These are phyloP conservation scores for Picea sitchensis DNA, from an alignment of 75 land plant species.

Conservation along the genomic window DNA sequence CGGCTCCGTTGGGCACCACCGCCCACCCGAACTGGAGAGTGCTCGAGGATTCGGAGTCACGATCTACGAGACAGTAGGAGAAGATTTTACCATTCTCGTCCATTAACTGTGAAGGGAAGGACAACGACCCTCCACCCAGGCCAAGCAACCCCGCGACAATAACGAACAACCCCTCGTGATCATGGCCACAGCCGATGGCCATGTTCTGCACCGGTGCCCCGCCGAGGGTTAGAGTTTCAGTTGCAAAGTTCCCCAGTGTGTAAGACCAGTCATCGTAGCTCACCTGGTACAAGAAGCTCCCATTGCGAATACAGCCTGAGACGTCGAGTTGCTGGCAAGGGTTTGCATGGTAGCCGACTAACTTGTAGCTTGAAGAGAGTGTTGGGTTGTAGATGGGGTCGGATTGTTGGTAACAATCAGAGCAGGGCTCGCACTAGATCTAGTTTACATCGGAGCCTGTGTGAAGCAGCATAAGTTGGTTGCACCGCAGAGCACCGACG, in stretches of 20 bases:
- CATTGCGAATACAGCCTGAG: conserved; percentile 36
- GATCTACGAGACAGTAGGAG: conserved; percentile 42
- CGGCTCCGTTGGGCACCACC: conserved; percentile 19
- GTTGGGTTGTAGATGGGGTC: conserved; percentile 58
- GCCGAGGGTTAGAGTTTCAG: conserved; percentile 41
- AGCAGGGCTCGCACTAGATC: conserved; percentile 72
- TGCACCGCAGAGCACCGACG: no score
- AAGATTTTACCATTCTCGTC: conserved; percentile 5
- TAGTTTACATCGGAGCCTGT: conserved; percentile 69
- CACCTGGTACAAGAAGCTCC: conserved; percentile 47
- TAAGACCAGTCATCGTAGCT: conserved; percentile 69
- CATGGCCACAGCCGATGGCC: conserved; percentile 15
- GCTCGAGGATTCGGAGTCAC: conserved; percentile 17
- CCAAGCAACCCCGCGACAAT: conserved; percentile 17
- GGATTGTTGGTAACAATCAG: conserved; percentile 48
- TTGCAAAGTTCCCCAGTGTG: conserved; percentile 54
- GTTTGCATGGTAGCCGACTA: conserved; percentile 18
- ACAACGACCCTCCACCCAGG: conserved; percentile 27
- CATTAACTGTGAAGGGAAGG: conserved; percentile 34
- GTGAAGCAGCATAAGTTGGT: conserved; percentile 53
- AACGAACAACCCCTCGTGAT: conserved; percentile 23
- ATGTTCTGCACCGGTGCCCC: neutral
- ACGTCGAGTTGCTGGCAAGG: conserved; percentile 36
- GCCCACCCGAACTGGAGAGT: conserved; percentile 37
- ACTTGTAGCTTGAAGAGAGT: conserved; percentile 33